Percentiles rank a stretch among this genome's conserved stretches.
Evolutionary conservation across 257 asterid genomes (phyloP).

Genomic region (Haberlea rhodopensis): DNA sequence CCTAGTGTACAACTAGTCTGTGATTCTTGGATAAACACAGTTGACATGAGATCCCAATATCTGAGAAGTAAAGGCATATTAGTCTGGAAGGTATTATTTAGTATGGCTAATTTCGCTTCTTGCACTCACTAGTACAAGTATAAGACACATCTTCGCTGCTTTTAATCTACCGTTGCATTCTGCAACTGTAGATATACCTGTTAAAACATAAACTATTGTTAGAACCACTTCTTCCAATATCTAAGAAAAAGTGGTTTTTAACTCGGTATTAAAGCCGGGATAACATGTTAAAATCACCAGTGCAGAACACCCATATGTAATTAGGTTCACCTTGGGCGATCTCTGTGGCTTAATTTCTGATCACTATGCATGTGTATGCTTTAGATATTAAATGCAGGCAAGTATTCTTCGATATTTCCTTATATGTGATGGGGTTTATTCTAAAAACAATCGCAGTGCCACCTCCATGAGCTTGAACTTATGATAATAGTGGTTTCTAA

Average conservation of each 20-base stretch:
- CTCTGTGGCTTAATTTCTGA: too few relatives aligned
- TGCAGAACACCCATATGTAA: too few relatives aligned
- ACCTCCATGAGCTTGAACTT: neutral
- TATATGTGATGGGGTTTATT: neutral
- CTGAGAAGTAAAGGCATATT: constrained; percentile 79
- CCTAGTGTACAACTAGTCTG: constrained; percentile 78
- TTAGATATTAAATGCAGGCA: neutral
- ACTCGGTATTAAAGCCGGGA: too few relatives aligned
- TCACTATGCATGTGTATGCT: too few relatives aligned
- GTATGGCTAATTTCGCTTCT: constrained; percentile 12
- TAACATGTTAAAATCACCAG: too few relatives aligned
- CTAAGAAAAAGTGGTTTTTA: too few relatives aligned
- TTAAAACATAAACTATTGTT: too few relatives aligned
- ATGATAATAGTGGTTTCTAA: neutral
- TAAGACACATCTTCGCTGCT: neutral
- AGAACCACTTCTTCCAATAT: too few relatives aligned
- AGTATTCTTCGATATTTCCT: neutral
- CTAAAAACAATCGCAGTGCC: neutral
- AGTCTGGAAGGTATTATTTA: constrained; percentile 75
- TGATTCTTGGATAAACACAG: constrained; percentile 85
- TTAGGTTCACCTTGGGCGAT: too few relatives aligned
- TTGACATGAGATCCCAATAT: constrained; percentile 93
- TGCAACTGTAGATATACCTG: constrained; percentile 16
- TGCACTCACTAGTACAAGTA: neutral
- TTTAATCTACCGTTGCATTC: constrained; percentile 29